These are phyloP conservation scores for Cryptococcus depauperatus DNA, from an alignment of 1,284 basidiomycete genomes.

Conservation along the genomic window DNA sequence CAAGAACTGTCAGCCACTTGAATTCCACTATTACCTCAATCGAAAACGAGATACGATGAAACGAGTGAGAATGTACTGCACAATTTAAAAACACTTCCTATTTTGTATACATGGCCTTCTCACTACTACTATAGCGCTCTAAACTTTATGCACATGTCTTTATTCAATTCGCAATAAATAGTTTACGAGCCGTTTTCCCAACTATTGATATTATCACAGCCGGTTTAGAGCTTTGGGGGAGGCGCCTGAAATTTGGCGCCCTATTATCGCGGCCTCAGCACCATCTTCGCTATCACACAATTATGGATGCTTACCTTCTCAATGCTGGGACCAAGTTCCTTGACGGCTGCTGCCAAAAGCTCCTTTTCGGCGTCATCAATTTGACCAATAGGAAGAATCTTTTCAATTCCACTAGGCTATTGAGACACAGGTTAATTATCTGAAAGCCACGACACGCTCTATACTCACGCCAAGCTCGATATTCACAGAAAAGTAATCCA, in stretches of 20 bases:
- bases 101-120: too few relatives aligned
- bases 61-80: too few relatives aligned
- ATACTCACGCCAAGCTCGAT: slow-evolving; percentile 77
- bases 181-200: not conserved
- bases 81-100: too few relatives aligned
- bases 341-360: slow-evolving; percentile 48
- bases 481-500: slow-evolving; percentile 83
- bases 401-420: slow-evolving; percentile 48
- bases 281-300: not conserved
- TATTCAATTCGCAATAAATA: too few relatives aligned
- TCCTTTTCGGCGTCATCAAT: slow-evolving; percentile 48
- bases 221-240: slow-evolving; percentile 41
- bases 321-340: slow-evolving; percentile 51
- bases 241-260: slow-evolving; percentile 40
- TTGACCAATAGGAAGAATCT: slow-evolving; percentile 50
- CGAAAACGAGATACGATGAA: too few relatives aligned
- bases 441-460: not conserved
- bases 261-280: slow-evolving; percentile 16
- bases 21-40: too few relatives aligned
- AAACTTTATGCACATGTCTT: too few relatives aligned
- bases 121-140: too few relatives aligned
- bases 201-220: too few relatives aligned
- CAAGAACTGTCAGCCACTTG: too few relatives aligned
- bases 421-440: slow-evolving; percentile 2
- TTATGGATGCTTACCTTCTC: slow-evolving; percentile 41